phyloP scores from a whole-genome alignment of 176 grass and related monocot genomes.

The Triticum turgidum region DNA sequence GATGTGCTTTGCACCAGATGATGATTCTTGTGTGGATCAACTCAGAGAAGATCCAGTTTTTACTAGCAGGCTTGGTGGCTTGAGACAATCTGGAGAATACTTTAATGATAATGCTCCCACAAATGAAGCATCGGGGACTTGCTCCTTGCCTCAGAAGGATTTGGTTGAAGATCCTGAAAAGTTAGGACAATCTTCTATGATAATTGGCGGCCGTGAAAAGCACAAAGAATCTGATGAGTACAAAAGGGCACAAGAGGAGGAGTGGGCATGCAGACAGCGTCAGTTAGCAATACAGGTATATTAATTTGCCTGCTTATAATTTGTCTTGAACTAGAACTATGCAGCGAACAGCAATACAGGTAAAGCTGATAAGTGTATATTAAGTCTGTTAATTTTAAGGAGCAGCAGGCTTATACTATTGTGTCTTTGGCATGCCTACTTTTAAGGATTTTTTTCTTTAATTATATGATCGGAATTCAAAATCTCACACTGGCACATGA shows the following conservation, averaged over 20 bases:
- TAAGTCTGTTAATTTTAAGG: constrained; percentile 22
- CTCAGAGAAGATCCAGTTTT: constrained; percentile 11
- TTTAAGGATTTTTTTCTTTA: background rate
- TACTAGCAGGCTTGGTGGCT: constrained; percentile 13
- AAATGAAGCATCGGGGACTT: background rate
- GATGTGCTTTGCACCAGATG: background rate
- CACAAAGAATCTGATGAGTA: constrained; percentile 87
- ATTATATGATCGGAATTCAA: background rate
- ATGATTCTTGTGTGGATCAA: constrained; percentile 4
- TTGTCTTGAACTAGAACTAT: constrained; percentile 3
- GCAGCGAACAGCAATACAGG: background rate
- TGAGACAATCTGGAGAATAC: constrained; percentile 8
- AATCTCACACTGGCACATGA: background rate
- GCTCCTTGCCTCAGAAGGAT: constrained; percentile 11
- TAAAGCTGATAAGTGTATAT: background rate
- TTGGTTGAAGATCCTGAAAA: constrained; percentile 15
- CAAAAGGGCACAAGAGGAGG: constrained; percentile 67
- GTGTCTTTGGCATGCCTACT: background rate
- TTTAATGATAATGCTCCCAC: constrained; percentile 2
- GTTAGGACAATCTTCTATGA: background rate
- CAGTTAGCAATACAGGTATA: constrained; percentile 81
- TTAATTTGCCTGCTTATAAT: background rate
- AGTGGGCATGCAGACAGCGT: constrained; percentile 80
- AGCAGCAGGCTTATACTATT: background rate
- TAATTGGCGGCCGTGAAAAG: constrained; percentile 70